Evolutionary conservation across 805 yeast species (phyloP), one percentile per base, ranked within the genome.

Genomic region (Kregervanrija pseudodelftensis): DNA sequence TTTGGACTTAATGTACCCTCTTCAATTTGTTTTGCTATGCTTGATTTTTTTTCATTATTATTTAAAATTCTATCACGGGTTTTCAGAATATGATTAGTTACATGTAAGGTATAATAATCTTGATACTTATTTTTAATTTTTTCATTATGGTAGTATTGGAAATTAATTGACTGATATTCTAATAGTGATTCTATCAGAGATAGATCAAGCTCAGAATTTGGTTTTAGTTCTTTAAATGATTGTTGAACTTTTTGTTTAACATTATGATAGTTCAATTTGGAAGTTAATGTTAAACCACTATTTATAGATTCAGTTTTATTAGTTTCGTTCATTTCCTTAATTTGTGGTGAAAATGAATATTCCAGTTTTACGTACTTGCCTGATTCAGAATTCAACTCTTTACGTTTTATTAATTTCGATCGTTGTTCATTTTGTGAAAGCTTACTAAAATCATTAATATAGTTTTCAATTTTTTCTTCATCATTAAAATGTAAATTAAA

Each of bases 51-150:
- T 41, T 76, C 74, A 53, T 82, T 88, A 65, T 93, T 82, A 59
- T 84, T 85, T 53, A 91, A 55, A 13, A 91, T 76, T n/a, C 80
- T 67, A 62, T 89, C 97, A 57, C 96, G 75, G 0, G 97, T 87
- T 64, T 90, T 89, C 65, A 70, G 77, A 31, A 93, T 66, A 61
- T 91, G 99, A 56, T 93, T 91, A 44, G 89, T 60, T 5, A 76
- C 74, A 65, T 91, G 99, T 48, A 85, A 58, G 0, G 73, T 60
- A 62, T 85, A 85, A 33, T 85, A 61, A 48, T 77, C 77, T 56
- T 80, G 77, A 56, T 89, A 77, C 7, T 46, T 52, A 2, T 42
- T 32, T 33, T 52, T 53, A 5, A 63, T 30, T 36, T 68, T 68
- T 2, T 65, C 53, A 48, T 78, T 77, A n/a, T 70, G 66, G 58